Evolutionary conservation across 495 filamentous ascomycete genomes (phyloP), one percentile per base, ranked within the genome.

Genomic region (Evernia prunastri): DNA sequence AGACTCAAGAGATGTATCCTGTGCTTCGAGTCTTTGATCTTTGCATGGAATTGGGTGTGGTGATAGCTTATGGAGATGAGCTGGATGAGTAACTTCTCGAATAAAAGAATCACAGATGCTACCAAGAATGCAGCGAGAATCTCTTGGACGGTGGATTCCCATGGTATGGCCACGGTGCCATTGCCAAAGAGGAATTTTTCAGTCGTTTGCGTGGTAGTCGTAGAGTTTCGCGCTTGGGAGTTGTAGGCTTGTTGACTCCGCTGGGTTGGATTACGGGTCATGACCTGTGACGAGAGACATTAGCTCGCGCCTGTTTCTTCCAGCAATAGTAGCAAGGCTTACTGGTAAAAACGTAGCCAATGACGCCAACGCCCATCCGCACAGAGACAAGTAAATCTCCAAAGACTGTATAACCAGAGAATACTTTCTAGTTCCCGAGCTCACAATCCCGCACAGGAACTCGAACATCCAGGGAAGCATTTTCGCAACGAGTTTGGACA

Each of bases 1-100:
- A 91, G 76, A 18, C 88, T 84, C 5, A 98, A 78, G 25, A 97
- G 83, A 66, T 82, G 80, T 53, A 97, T 80, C 62, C 91, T 88
- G 63, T 82, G 88, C 76, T 98, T 97, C 40, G 90, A 94, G 51
- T 89, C 84, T 67, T 90, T 88, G 78, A 98, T 96, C 65, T 89
- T 86, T 36, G 82, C 77, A 65, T 91, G 86, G 74, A 97, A 97
- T 65, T 96, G 94, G 68, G 92, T 89, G 64, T 91, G 89, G 74
- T 98, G 93, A 73, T 98, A 98, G 63, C 87, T 87, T 71, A 98
- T 90, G 54, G 89, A 93, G 72, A 97, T 96, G 42, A 97, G 80
- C 77, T 96, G 94, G 40, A 97, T 87, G 31, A 96, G 75, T 40
- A 89, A 73, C 72, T 95, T 95, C 73, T 97, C 91, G 9, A 73